Conservation (phyloP, 208 protist species). For the Jaenimonas drosophilae region DNA sequence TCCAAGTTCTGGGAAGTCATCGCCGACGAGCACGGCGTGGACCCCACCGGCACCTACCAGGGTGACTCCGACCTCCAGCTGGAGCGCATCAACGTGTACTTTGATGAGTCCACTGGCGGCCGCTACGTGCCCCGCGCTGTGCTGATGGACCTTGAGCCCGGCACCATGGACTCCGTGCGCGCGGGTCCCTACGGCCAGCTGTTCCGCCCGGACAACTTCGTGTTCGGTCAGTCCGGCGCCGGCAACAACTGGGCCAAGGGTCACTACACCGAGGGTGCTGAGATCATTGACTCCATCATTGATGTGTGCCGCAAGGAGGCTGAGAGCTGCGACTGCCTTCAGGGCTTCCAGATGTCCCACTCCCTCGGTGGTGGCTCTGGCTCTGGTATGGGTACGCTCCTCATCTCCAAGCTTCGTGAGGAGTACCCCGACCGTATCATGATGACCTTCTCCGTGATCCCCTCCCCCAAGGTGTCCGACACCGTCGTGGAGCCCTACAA, state of each 20-base stretch:
- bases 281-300: constrained; percentile 91
- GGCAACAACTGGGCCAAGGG: constrained; percentile 99
- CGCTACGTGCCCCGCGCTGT: constrained; percentile 99
- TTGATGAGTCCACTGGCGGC: constrained; percentile 99
- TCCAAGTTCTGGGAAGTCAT: constrained; percentile 99
- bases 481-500: constrained; percentile 99
- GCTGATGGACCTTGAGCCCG: constrained; percentile 98
- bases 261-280: constrained; percentile 87
- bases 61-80: constrained; percentile 86
- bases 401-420: constrained; percentile 98
- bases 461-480: constrained; percentile 85
- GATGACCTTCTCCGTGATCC: constrained; percentile 99
- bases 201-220: constrained; percentile 99
- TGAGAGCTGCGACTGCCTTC: constrained; percentile 97
- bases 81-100: constrained; percentile 99
- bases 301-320: constrained; percentile 99
- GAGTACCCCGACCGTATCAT: constrained; percentile 97
- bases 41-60: constrained; percentile 90
- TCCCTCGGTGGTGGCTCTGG: constrained; percentile 99
- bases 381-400: constrained; percentile 98
- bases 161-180: constrained; percentile 94
- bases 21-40: constrained; percentile 98
- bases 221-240: constrained; percentile 96
- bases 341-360: constrained; percentile 98
- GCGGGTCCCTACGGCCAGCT: constrained; percentile 89